These are phyloP conservation scores for Musa balbisiana DNA, from an alignment of 202 grass and related monocot species.

Conservation along the genomic window DNA sequence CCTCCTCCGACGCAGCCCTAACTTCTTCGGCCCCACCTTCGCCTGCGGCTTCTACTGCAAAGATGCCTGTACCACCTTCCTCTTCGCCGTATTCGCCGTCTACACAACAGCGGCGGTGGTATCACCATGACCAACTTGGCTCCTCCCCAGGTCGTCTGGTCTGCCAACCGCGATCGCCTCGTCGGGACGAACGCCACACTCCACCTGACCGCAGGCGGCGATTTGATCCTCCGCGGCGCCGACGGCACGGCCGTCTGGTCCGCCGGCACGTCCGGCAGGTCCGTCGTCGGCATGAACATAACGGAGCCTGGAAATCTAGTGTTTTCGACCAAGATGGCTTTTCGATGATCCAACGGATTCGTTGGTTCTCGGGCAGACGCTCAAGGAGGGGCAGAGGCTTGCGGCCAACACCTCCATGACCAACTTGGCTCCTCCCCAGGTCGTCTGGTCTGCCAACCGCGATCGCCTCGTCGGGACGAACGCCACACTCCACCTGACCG, in stretches of 20 bases:
- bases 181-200: constrained; percentile 53
- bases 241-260: constrained; percentile 56
- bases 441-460: constrained; percentile 77
- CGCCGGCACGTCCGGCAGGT: constrained; percentile 38
- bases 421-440: constrained; percentile 20
- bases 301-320: constrained; percentile 52
- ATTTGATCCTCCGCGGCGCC: constrained; percentile 51
- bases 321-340: constrained; percentile 35
- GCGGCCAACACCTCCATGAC: constrained; percentile 14
- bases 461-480: constrained; percentile 40
- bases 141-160: constrained; percentile 58
- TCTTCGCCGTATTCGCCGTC: constrained; percentile 30
- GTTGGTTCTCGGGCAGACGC: constrained; percentile 60
- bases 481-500: constrained; percentile 45
- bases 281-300: constrained; percentile 49
- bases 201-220: constrained; percentile 41
- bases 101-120: constrained; percentile 10
- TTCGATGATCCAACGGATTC: constrained; percentile 58
- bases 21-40: constrained; percentile 11
- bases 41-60: constrained; percentile 38
- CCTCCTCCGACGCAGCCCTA: not conserved
- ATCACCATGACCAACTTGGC: not conserved
- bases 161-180: constrained; percentile 49
- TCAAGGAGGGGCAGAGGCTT: constrained; percentile 51
- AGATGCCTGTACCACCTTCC: constrained; percentile 18